A percentile compares a stretch with the other conserved stretches of the same genome.
phyloP scores from a whole-genome alignment of 768 basidiomycete genomes.

The Mycena epipterygia region DNA sequence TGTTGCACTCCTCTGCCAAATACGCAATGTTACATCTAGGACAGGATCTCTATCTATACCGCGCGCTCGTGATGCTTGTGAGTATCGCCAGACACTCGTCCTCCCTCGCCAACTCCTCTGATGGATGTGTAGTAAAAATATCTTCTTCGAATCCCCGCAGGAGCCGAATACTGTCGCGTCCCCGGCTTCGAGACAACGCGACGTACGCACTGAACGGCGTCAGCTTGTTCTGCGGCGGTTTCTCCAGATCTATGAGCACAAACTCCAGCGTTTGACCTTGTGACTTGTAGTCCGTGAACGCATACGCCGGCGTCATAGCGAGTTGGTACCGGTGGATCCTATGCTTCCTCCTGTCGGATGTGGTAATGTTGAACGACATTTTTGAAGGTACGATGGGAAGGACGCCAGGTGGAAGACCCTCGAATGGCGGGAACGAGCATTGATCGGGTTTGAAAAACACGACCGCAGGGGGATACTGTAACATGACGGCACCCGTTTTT shows the following conservation, averaged over 20 bases:
- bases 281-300: conserved; percentile 56
- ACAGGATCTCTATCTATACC: too few relatives aligned
- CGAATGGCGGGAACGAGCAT: conserved; percentile 31
- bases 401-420: conserved; percentile 42
- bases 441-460: conserved; percentile 48
- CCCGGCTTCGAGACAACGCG: conserved; percentile 48
- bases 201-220: conserved; percentile 50
- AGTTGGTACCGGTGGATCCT: conserved; percentile 41
- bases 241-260: conserved; percentile 52
- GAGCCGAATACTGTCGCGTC: conserved; percentile 45
- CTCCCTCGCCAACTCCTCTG: conserved; percentile 33
- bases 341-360: conserved; percentile 5
- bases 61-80: too few relatives aligned
- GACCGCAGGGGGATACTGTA: conserved; percentile 48
- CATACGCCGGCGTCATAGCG: conserved; percentile 50
- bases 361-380: conserved; percentile 13
- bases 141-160: conserved; percentile 46
- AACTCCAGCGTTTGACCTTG: conserved; percentile 55
- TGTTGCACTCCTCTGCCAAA: too few relatives aligned
- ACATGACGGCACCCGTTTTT: conserved; percentile 14
- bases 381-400: conserved; percentile 40
- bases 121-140: conserved; percentile 42
- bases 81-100: too few relatives aligned
- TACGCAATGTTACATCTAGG: too few relatives aligned
- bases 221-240: conserved; percentile 42